These are phyloP conservation scores for Trichothecium sympodiale DNA, from an alignment of 2,329 filamentous ascomycete species.

Conservation along the genomic window DNA sequence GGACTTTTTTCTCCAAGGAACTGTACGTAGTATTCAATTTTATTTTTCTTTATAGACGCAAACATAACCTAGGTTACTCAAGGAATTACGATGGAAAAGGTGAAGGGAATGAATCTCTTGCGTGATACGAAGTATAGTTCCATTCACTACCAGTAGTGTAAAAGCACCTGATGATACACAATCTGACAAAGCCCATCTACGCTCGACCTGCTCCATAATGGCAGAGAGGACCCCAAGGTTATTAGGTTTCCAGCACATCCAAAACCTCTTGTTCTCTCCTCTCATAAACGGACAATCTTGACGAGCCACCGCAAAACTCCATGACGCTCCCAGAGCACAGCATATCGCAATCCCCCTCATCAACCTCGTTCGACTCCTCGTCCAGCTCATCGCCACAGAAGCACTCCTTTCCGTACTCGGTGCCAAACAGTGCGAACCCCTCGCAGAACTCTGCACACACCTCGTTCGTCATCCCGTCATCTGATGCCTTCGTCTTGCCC, in stretches of 20 bases:
- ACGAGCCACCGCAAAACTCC: slow-evolving; percentile 28
- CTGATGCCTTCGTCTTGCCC: slow-evolving; percentile 11
- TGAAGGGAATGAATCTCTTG: no score
- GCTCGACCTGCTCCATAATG: slow-evolving; percentile 10
- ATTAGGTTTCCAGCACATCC: no score
- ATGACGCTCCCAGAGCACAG: slow-evolving; percentile 23
- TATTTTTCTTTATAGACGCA: no score
- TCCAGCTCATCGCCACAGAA: slow-evolving; percentile 22
- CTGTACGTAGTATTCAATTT: no score
- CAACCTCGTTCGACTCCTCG: slow-evolving; percentile 15
- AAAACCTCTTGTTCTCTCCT: slow-evolving; percentile 10
- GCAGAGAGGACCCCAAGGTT: no score
- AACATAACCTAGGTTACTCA: no score
- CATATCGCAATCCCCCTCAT: slow-evolving; percentile 26
- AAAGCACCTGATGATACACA: not conserved
- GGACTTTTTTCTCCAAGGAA: no score
- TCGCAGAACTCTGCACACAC: slow-evolving; percentile 20
- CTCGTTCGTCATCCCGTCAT: slow-evolving; percentile 21
- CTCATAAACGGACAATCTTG: slow-evolving; percentile 24
- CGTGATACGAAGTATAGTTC: no score
- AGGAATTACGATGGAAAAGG: no score
- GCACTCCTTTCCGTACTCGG: slow-evolving; percentile 25
- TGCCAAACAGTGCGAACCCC: slow-evolving; percentile 21
- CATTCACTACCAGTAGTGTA: not conserved
- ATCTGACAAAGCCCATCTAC: not conserved